Conservation (phyloP, 2,329 filamentous ascomycete genomes). For the Aspergillus sp. region DNA sequence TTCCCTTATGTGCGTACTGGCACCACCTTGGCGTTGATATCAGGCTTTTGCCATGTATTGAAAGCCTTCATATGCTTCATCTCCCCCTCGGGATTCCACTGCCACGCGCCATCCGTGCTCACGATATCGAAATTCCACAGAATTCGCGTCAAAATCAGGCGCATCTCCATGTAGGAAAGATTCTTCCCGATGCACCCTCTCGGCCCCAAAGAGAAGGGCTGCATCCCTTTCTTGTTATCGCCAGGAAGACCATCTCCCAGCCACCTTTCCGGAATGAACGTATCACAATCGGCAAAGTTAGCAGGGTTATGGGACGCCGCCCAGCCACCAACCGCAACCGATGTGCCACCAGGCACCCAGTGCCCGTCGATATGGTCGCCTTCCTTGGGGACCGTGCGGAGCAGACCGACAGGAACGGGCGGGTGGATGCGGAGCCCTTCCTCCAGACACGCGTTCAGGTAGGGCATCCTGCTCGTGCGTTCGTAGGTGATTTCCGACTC, state of each 20-base stretch:
- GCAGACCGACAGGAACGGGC: slow-evolving; percentile 20
- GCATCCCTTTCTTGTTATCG: background rate
- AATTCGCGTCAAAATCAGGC: background rate
- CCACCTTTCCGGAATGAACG: background rate
- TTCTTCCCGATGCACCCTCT: background rate
- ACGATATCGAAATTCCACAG: background rate
- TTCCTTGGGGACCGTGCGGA: slow-evolving; percentile 11
- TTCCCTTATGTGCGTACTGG: too few species aligned
- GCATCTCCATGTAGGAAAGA: background rate
- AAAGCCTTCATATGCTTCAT: background rate
- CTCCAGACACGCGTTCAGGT: slow-evolving; percentile 52
- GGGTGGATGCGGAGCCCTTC: slow-evolving; percentile 49
- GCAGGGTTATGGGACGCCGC: background rate
- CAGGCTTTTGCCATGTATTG: background rate
- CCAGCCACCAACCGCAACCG: slow-evolving; percentile 3
- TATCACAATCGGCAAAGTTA: background rate
- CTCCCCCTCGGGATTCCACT: background rate
- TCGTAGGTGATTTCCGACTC: background rate
- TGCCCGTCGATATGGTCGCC: slow-evolving; percentile 3
- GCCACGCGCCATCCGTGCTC: background rate
- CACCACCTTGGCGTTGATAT: background rate
- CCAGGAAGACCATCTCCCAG: background rate
- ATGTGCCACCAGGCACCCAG: slow-evolving; percentile 10
- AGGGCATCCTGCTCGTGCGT: slow-evolving; percentile 26
- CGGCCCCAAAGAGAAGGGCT: background rate